These are phyloP conservation scores for Colletotrichum navitas DNA, from an alignment of 2,329 filamentous ascomycete species.

Conservation along the genomic window DNA sequence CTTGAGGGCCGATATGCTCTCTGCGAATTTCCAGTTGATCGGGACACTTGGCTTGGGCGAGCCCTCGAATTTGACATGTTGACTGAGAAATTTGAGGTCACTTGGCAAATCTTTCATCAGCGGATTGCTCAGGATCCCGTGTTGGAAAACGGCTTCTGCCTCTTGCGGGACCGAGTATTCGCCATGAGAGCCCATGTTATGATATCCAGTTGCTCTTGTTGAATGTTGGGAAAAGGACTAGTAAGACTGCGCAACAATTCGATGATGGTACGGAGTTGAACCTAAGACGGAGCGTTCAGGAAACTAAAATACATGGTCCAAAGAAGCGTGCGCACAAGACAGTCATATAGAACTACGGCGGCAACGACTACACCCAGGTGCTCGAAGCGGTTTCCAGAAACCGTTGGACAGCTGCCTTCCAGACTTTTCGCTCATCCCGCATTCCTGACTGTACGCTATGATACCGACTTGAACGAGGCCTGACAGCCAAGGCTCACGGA, in stretches of 20 bases:
- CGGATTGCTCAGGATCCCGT: slow-evolving; percentile 28
- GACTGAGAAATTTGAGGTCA: slow-evolving; percentile 29
- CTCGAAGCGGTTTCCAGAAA: not conserved
- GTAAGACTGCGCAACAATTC: too few relatives aligned
- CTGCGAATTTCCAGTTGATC: slow-evolving; percentile 69
- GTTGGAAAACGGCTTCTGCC: slow-evolving; percentile 30
- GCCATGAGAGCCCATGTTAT: slow-evolving; percentile 29
- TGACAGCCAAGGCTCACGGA: not conserved
- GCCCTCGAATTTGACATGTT: slow-evolving; percentile 57
- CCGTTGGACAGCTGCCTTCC: not conserved
- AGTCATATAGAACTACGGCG: not conserved
- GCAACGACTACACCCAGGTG: not conserved
- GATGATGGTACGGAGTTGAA: not conserved
- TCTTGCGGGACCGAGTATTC: slow-evolving; percentile 38
- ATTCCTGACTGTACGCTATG: slow-evolving; percentile 5
- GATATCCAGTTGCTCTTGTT: not conserved
- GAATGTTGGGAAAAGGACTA: not conserved
- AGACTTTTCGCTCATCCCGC: not conserved
- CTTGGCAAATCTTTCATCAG: slow-evolving; percentile 27
- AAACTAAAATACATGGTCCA: not conserved
- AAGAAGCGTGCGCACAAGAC: not conserved
- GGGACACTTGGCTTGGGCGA: slow-evolving; percentile 59
- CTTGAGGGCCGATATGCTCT: slow-evolving; percentile 64
- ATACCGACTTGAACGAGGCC: not conserved
- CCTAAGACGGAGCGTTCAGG: not conserved